phyloP scores from a whole-genome alignment of 495 filamentous ascomycete genomes.

The Trichoderma orchidacearum region DNA sequence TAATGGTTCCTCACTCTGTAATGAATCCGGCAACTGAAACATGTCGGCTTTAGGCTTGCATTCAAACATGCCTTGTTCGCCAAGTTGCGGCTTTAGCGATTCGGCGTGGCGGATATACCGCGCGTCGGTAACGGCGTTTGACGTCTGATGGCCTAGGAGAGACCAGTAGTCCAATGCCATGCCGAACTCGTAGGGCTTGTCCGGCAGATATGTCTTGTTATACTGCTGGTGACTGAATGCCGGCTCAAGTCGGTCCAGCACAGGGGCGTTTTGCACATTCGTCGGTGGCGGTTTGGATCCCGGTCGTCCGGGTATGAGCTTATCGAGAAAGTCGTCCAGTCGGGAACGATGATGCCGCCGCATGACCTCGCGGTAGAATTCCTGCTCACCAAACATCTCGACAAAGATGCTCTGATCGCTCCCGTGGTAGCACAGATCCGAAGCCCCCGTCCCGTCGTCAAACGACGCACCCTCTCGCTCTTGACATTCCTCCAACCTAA shows the following conservation, averaged over 20 bases:
- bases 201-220: not conserved
- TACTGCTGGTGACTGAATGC: not conserved
- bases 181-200: not conserved
- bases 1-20: not conserved
- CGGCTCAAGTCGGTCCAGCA: not conserved
- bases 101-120: not conserved
- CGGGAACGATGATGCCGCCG: not conserved
- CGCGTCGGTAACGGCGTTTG: not conserved
- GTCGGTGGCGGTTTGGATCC: not conserved
- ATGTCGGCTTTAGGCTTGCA: not conserved
- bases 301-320: not conserved
- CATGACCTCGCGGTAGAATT: slow-evolving; percentile 14
- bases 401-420: slow-evolving; percentile 37
- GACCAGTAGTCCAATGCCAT: not conserved
- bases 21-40: not conserved
- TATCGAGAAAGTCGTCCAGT: not conserved
- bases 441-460: not conserved
- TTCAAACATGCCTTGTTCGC: not conserved
- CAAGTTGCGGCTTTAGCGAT: not conserved
- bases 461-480: not conserved
- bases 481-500: slow-evolving; percentile 3
- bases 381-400: slow-evolving; percentile 44
- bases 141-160: not conserved
- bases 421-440: not conserved
- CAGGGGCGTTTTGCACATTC: not conserved